phyloP scores from a whole-genome alignment of 2,329 filamentous ascomycete genomes.

The Chaetomium sp. region DNA sequence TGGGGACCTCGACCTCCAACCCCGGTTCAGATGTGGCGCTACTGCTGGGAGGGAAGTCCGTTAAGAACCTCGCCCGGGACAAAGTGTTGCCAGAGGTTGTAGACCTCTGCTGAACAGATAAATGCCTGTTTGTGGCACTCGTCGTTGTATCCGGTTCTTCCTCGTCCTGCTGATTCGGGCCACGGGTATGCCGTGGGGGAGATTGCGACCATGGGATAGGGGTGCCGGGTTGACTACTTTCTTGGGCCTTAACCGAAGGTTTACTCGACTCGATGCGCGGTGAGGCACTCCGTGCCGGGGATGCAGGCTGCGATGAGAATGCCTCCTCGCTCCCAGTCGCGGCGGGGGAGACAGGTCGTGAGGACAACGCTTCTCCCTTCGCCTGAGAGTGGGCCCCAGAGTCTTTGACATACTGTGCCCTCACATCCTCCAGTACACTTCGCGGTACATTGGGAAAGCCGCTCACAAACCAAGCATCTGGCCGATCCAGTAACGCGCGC shows the following conservation, averaged over 20 bases:
- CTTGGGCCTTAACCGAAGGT: background rate
- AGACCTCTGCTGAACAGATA: background rate
- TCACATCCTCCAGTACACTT: conserved; percentile 41
- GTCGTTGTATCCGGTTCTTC: background rate
- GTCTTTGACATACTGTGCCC: conserved; percentile 25
- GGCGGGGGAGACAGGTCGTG: conserved; percentile 10
- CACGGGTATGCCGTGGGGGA: conserved; percentile 8
- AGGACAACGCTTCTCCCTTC: background rate
- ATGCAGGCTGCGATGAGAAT: background rate
- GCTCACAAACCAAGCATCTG: conserved; percentile 43
- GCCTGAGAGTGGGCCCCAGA: background rate
- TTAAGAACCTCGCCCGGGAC: background rate
- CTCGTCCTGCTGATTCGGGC: background rate
- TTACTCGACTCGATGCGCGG: background rate
- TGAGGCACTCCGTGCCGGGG: background rate
- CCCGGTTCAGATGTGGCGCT: conserved; percentile 29
- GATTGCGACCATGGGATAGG: conserved; percentile 17
- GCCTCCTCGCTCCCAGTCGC: background rate
- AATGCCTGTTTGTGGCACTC: background rate
- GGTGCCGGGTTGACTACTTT: background rate
- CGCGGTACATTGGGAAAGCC: conserved; percentile 42
- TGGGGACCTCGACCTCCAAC: conserved; percentile 31
- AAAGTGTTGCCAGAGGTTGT: background rate
- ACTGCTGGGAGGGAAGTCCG: conserved; percentile 27
- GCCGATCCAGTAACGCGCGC: conserved; percentile 40